A percentile compares a stretch with the other conserved stretches of the same genome.
phyloP scores from a whole-genome alignment of 2,329 filamentous ascomycete genomes.

The Aspergillus sp. region DNA sequence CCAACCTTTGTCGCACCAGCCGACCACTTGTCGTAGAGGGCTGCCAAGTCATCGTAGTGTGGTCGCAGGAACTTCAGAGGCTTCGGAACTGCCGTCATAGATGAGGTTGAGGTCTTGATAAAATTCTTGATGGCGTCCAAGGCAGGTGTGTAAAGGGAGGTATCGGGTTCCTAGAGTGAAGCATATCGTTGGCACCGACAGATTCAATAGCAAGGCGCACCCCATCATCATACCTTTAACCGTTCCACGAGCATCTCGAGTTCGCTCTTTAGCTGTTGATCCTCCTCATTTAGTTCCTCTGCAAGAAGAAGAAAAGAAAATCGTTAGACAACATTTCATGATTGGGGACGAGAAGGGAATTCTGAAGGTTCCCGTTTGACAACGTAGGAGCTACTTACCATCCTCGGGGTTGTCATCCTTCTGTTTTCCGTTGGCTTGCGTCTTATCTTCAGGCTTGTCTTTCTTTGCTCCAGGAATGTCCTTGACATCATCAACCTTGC shows the following conservation, averaged over 20 bases:
- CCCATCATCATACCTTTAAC: constrained; percentile 65
- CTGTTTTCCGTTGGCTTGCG: constrained; percentile 66
- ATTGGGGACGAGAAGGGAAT: neutral
- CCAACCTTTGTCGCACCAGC: constrained; percentile 78
- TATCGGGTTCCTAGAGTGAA: constrained; percentile 71
- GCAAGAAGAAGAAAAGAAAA: constrained; percentile 46
- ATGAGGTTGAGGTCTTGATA: constrained; percentile 98
- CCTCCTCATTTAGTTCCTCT: constrained; percentile 96
- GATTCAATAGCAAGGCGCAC: constrained; percentile 8
- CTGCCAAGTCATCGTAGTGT: constrained; percentile 87
- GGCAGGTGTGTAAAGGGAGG: constrained; percentile 83
- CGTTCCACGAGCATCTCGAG: constrained; percentile 97
- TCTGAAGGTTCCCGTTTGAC: neutral
- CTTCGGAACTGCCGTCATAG: constrained; percentile 98
- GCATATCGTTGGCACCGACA: constrained; percentile 28
- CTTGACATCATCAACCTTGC: constrained; percentile 73
- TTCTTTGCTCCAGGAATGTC: constrained; percentile 58
- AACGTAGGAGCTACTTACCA: constrained; percentile 44
- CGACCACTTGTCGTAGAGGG: constrained; percentile 87
- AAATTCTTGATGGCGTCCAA: constrained; percentile 96
- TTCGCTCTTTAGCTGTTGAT: constrained; percentile 96
- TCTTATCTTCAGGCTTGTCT: constrained; percentile 67
- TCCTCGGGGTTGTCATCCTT: constrained; percentile 70
- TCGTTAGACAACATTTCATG: constrained; percentile 22
- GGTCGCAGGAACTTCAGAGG: constrained; percentile 96